phyloP scores from a whole-genome alignment of 1,139 yeast species.

The Oligophagozyma castellii region DNA sequence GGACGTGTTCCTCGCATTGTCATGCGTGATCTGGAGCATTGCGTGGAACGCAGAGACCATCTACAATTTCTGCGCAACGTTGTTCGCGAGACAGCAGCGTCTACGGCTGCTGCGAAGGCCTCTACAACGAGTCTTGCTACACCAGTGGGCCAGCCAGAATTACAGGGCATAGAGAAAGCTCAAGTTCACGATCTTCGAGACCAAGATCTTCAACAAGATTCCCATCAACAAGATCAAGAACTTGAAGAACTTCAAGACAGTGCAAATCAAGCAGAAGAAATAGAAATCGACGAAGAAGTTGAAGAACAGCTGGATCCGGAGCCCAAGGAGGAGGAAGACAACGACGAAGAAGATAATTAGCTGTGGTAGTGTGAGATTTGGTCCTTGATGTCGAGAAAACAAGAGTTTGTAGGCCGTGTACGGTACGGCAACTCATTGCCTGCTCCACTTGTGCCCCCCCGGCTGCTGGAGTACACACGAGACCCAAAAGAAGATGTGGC shows the following conservation, averaged over 20 bases:
- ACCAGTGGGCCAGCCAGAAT: slow-evolving; percentile 5
- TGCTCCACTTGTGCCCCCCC: slow-evolving; percentile 89
- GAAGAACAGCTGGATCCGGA: neutral
- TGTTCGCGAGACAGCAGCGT: slow-evolving; percentile 35
- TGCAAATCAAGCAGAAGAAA: too few species aligned
- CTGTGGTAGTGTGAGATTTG: too few species aligned
- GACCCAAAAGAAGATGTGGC: slow-evolving; percentile 34
- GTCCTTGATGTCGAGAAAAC: slow-evolving; percentile 38
- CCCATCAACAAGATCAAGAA: too few species aligned
- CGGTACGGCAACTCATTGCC: slow-evolving; percentile 82
- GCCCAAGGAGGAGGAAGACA: slow-evolving; percentile 1
- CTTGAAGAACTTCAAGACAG: too few species aligned
- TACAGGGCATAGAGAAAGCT: slow-evolving; percentile 4
- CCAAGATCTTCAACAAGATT: too few species aligned
- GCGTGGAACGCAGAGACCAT: slow-evolving; percentile 53
- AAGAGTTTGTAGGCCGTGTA: slow-evolving; percentile 79
- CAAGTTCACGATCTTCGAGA: too few species aligned
- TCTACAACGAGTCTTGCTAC: slow-evolving; percentile 9
- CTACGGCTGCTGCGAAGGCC: neutral
- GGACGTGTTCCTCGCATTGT: slow-evolving; percentile 12
- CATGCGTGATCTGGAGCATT: slow-evolving; percentile 64
- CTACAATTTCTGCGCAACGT: slow-evolving; percentile 54
- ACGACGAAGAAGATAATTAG: neutral
- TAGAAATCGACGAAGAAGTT: neutral
- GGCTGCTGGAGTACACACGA: slow-evolving; percentile 45